Base-by-base conservation (phyloP, 805 yeast species). In the Spencermartinsiella europaea region DNA sequence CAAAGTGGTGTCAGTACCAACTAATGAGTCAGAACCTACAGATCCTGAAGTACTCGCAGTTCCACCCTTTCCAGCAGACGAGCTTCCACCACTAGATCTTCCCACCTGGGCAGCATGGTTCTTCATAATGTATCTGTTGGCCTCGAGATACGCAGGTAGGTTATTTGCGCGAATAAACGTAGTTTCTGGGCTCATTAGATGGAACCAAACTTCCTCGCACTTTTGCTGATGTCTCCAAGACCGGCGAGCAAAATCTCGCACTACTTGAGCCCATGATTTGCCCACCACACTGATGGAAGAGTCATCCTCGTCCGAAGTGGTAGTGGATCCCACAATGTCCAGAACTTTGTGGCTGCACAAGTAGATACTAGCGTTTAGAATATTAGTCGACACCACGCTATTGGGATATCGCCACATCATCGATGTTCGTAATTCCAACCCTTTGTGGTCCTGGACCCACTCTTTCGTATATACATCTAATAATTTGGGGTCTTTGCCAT, bases 321-420 rank as follows among this genome's bases (percentile, higher is more conserved):
- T 47, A 51, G 62, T 50, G 51, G 67, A 63, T 8, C 69, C 68
- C 20, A 86, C 69, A 10, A 83, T 69, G 5, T 70, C 67, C 28
- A 80, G 66, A 5, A 84, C 75, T 38, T 76, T 72, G 10, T 69
- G 68, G 34, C 79, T 73, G 57, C 85, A 77, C 55, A 84, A 77
- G 56, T 77, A 82, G 21, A 93, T 84, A 44, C 81, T 78, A 5
- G 95, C 75, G 59, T 87, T 84, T 48, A 88, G 70, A 48, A 89
- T 67, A 50, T 79, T 81, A 3, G 90, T 81, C 15, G 96, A 85
- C 5, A 89, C 86, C 15, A 79, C 75, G 3, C 88, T 69, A 51
- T 80, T 77, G 35, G 97, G 95, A 62, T 81, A 80, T 63, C 84
- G 78, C 98, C 98, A 93, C 33, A 85, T 71, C 79, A 93, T 74